Percentiles rank a stretch among this genome's conserved stretches.
Conservation (phyloP, 768 basidiomycete species). For the Rhodosporidiobolus odoratus region DNA sequence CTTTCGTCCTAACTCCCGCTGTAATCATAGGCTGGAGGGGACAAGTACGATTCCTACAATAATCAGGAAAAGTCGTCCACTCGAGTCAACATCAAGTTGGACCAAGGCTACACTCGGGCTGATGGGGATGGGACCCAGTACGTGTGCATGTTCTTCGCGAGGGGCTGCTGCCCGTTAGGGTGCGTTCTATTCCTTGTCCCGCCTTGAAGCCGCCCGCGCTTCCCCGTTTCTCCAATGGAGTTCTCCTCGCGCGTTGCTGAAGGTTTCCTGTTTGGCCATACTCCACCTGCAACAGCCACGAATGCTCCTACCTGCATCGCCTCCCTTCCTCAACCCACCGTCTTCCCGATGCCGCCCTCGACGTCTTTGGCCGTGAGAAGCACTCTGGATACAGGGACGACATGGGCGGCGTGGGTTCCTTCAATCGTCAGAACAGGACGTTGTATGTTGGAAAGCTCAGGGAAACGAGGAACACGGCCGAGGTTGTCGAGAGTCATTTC, state of each 20-base stretch:
- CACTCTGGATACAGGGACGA: conserved; percentile 96
- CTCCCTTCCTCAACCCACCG: conserved; percentile 58
- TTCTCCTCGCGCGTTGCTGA: not conserved
- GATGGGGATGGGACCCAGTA: conserved; percentile 90
- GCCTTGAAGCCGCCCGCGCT: not conserved
- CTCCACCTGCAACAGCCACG: conserved; percentile 48
- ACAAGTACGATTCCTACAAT: conserved; percentile 87
- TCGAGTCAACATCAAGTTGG: conserved; percentile 77
- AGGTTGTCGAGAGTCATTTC: conserved; percentile 86
- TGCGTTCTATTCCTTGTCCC: conserved; percentile 31
- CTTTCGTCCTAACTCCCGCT: not conserved
- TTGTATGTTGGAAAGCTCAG: conserved; percentile 84
- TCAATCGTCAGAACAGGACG: conserved; percentile 87
- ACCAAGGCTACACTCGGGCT: conserved; percentile 88
- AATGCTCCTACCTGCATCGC: conserved; percentile 91
- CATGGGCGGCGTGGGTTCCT: conserved; percentile 98
- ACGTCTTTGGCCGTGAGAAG: conserved; percentile 95
- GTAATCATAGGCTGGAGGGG: conserved; percentile 73
- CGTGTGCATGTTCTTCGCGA: conserved; percentile 87
- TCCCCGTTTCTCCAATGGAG: not conserved
- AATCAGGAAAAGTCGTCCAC: conserved; percentile 94
- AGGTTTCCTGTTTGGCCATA: not conserved
- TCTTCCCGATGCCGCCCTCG: conserved; percentile 85
- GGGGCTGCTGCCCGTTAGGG: conserved; percentile 96
- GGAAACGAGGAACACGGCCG: conserved; percentile 54